Conservation (phyloP, 257 asterid genomes). For the Penstemon newberryi region DNA sequence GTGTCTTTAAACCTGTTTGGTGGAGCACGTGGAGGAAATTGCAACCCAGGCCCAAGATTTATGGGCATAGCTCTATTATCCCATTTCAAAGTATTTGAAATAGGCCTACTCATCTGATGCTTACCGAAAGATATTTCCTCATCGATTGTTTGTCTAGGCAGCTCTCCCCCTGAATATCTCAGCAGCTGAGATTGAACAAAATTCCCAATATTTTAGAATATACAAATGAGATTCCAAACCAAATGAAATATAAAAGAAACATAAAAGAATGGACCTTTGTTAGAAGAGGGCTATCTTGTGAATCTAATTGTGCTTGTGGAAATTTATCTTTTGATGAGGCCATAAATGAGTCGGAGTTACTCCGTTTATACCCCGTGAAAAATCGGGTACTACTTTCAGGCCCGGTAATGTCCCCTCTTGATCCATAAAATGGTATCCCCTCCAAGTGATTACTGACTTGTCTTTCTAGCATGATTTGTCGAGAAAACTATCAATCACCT, state of each 20-base stretch:
- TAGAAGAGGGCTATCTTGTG: slow-evolving; percentile 67
- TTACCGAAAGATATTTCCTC: slow-evolving; percentile 57
- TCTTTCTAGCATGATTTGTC: slow-evolving; percentile 60
- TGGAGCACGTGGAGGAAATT: slow-evolving; percentile 67
- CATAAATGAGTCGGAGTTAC: slow-evolving; percentile 72
- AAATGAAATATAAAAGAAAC: slow-evolving; percentile 9
- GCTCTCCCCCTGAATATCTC: slow-evolving; percentile 69
- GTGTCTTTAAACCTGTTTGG: slow-evolving; percentile 66
- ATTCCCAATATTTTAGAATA: slow-evolving; percentile 36
- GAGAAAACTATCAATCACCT: slow-evolving; percentile 35
- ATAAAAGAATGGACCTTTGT: slow-evolving; percentile 52
- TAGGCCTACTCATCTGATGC: slow-evolving; percentile 57
- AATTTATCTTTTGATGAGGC: slow-evolving; percentile 64
- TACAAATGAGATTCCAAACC: slow-evolving; percentile 5
- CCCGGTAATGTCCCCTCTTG: slow-evolving; percentile 63
- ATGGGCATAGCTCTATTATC: slow-evolving; percentile 44
- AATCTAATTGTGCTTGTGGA: slow-evolving; percentile 52
- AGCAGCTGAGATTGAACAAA: slow-evolving; percentile 68
- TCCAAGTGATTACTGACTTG: slow-evolving; percentile 64
- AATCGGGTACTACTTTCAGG: slow-evolving; percentile 52
- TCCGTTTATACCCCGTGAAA: slow-evolving; percentile 62
- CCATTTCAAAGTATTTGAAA: slow-evolving; percentile 53
- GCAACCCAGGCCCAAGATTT: slow-evolving; percentile 50
- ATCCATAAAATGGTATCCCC: slow-evolving; percentile 73
- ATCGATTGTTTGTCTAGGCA: slow-evolving; percentile 46